These are phyloP conservation scores for Neolecta irregularis DNA, from an alignment of 1,139 yeast species.

Conservation along the genomic window DNA sequence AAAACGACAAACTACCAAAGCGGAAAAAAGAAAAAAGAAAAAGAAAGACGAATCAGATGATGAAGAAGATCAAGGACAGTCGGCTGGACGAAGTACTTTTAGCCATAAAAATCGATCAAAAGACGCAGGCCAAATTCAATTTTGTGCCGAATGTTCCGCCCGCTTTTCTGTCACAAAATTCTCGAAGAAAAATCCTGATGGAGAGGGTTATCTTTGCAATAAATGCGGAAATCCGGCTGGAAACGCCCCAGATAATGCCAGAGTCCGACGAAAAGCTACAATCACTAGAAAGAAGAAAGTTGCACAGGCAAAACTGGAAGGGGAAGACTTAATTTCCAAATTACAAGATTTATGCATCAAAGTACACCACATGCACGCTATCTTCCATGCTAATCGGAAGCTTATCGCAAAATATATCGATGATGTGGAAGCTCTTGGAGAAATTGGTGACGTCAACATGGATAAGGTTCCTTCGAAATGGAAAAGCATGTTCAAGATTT, in stretches of 20 bases:
- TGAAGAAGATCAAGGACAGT: slow-evolving; percentile 16
- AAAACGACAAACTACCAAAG: too few species aligned
- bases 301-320: slow-evolving; percentile 72
- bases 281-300: slow-evolving; percentile 44
- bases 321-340: slow-evolving; percentile 46
- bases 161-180: slow-evolving; percentile 47
- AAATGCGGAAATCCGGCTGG: slow-evolving; percentile 35
- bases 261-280: slow-evolving; percentile 42
- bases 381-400: too few species aligned
- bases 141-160: slow-evolving; percentile 19
- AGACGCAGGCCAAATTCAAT: slow-evolving; percentile 20
- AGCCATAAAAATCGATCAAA: slow-evolving; percentile 15
- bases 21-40: slow-evolving; percentile 4
- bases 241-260: slow-evolving; percentile 24
- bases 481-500: too few species aligned
- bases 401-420: slow-evolving; percentile 58
- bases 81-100: slow-evolving; percentile 15
- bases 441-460: slow-evolving; percentile 52
- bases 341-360: slow-evolving; percentile 72
- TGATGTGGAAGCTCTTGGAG: slow-evolving; percentile 64
- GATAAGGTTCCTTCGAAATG: too few species aligned
- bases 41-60: slow-evolving; percentile 14
- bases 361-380: too few species aligned
- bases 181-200: slow-evolving; percentile 37
- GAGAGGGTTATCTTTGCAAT: slow-evolving; percentile 39